These are phyloP conservation scores for Sarocladium brachiariae DNA, from an alignment of 2,329 filamentous ascomycete genomes.

Conservation along the genomic window DNA sequence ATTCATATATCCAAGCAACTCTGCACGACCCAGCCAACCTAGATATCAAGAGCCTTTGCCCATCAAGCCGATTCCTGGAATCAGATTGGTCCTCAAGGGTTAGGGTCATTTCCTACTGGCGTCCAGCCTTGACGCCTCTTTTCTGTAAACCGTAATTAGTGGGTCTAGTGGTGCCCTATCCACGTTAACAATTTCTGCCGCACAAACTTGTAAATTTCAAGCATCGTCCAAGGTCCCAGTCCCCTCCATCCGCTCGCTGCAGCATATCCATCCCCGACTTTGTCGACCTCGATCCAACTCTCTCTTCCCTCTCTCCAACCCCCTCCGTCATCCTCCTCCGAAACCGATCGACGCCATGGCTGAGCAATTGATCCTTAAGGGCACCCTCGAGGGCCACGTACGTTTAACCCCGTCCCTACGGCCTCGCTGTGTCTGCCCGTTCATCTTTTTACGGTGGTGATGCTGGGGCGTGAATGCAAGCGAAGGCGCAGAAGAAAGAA, in stretches of 20 bases:
- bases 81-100: too few species aligned
- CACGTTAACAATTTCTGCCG: constrained; percentile 9
- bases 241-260: constrained; percentile 4
- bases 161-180: constrained; percentile 1
- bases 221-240: neutral
- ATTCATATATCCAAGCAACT: too few species aligned
- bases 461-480: too few species aligned
- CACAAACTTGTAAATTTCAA: constrained; percentile 10
- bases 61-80: too few species aligned
- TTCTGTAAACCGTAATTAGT: neutral
- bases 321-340: constrained; percentile 30
- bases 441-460: constrained; percentile 7
- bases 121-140: too few species aligned
- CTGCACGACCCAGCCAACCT: too few species aligned
- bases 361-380: constrained; percentile 93
- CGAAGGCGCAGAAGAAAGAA: too few species aligned
- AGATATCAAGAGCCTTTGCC: too few species aligned
- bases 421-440: neutral
- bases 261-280: constrained; percentile 3
- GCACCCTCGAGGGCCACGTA: constrained; percentile 95
- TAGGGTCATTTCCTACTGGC: too few species aligned
- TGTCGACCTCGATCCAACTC: constrained; percentile 22
- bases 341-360: constrained; percentile 57
- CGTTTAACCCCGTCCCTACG: constrained; percentile 30
- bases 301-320: constrained; percentile 12